Conservation (phyloP, 1,284 basidiomycete genomes). For the Ustilago esculenta region DNA sequence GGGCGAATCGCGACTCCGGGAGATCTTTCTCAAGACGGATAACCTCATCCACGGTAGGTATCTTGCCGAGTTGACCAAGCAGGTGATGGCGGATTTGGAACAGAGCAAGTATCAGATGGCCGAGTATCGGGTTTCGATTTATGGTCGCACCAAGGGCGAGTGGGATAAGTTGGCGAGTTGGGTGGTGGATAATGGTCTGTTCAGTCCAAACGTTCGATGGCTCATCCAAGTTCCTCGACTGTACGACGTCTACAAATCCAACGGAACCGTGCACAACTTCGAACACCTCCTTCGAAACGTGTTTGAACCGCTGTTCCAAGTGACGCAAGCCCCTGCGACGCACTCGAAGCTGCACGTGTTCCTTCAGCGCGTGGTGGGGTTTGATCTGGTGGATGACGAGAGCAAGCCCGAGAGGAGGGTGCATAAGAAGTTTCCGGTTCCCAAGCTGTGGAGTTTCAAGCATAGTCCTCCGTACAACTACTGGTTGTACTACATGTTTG, state of each 20-base stretch:
- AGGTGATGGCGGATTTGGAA: constrained; percentile 94
- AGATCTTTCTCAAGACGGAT: constrained; percentile 99
- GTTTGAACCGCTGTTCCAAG: constrained; percentile 93
- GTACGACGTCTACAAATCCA: constrained; percentile 95
- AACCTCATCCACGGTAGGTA: constrained; percentile 81
- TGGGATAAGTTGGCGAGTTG: constrained; percentile 99
- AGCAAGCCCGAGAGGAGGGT: constrained; percentile 90
- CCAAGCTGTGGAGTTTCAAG: constrained; percentile 85
- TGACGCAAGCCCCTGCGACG: constrained; percentile 86
- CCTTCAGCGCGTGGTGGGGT: constrained; percentile 92
- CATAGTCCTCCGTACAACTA: constrained; percentile 95
- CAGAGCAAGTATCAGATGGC: constrained; percentile 92
- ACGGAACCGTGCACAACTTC: constrained; percentile 84
- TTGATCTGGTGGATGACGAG: constrained; percentile 98
- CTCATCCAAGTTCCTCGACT: constrained; percentile 94
- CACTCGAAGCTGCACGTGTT: constrained; percentile 97
- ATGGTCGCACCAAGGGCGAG: constrained; percentile 79
- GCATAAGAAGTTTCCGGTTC: constrained; percentile 95
- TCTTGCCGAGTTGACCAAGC: constrained; percentile 91
- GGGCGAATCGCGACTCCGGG: constrained; percentile 90
- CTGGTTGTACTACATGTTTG: constrained; percentile 95
- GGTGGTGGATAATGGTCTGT: constrained; percentile 92
- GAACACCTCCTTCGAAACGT: constrained; percentile 90
- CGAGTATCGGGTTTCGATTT: constrained; percentile 97
- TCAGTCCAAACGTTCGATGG: constrained; percentile 97